Base-by-base conservation (phyloP, 164 flowering plant species). In the Taxillus chinensis region DNA sequence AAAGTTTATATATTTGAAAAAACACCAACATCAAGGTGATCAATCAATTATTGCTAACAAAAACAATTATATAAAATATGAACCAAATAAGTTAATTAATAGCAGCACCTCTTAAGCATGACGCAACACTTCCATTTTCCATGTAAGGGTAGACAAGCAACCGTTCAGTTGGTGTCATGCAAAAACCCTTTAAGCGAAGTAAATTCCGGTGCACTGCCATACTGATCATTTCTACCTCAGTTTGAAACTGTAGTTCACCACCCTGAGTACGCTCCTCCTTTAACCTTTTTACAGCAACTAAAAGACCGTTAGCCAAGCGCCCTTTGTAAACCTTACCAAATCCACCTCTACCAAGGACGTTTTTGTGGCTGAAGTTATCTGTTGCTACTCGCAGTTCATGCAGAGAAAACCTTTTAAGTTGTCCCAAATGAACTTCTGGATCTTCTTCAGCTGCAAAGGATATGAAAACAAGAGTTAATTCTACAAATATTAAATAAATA, bases 101-200 rank as follows among this genome's bases (percentile, higher is more conserved):
- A 43, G 27, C 10, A 50, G 7, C 69, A 72, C 75, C 75, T 63
- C 74, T 67, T 58, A 74, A 65, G 45, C 74, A 68, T 59, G 79
- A 75, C 41, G 79, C 66, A 8, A 75, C 67, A 63, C 79, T 75
- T 41, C 79, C 76, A 55, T 75, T 75, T 41, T 55, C 68, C 79
- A 75, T 75, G 43, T 49, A 72, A 5, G 78, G 78, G 48, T 75
- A 75, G 52, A 75, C 78, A 41, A 75, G 78, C 67, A 75, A 48
- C 55, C 73, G 49, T 43, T 75, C 78, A 4, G 75, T 75, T 27
- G 68, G 70, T 17, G 78, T 75, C 70, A 71, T 68, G 70, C 78
- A 75, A 67, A 75, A 75, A 17, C 75, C 75, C 11, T 58, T 64
- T 12, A 72, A 43, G 41, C 69, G 75, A 62, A 72, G 78, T 41